Conservation (phyloP, 1,284 basidiomycete species). For the Neotropicomus parvogracilis region DNA sequence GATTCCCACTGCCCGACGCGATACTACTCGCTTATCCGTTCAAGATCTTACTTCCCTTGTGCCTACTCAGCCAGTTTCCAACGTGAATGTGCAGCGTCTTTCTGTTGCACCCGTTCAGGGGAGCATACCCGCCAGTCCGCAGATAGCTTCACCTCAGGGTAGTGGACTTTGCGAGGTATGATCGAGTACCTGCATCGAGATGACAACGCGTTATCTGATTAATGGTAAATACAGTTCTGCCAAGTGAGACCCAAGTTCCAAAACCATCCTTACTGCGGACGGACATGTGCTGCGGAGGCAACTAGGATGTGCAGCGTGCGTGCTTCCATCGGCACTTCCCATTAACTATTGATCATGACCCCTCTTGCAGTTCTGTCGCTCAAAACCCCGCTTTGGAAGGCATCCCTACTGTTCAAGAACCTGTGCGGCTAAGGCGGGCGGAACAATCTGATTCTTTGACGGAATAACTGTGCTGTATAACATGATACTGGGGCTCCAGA, state of each 20-base stretch:
- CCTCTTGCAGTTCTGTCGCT: constrained; percentile 28
- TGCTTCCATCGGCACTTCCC: background rate
- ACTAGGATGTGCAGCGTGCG: constrained; percentile 30
- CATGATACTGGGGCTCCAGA: background rate
- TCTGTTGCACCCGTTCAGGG: constrained; percentile 3
- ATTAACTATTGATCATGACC: constrained; percentile 1
- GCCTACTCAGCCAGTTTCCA: constrained; percentile 8
- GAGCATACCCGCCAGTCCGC: background rate
- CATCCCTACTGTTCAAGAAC: constrained; percentile 35
- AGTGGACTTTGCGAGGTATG: constrained; percentile 34
- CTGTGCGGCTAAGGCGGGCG: constrained; percentile 28
- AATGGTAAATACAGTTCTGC: constrained; percentile 43
- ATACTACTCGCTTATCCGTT: constrained; percentile 31
- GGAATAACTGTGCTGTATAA: background rate
- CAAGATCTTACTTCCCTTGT: constrained; percentile 31
- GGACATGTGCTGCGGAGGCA: constrained; percentile 55
- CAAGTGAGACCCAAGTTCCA: constrained; percentile 52
- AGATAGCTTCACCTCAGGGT: constrained; percentile 10
- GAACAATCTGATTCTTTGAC: constrained; percentile 12
- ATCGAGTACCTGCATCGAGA: background rate
- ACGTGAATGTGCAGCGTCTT: constrained; percentile 3
- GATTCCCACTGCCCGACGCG: constrained; percentile 28
- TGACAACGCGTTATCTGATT: constrained; percentile 2
- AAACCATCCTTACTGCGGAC: constrained; percentile 53
- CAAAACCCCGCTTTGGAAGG: constrained; percentile 33